phyloP scores from a whole-genome alignment of 179 eudicot species.

The Amaranthus tricolor region DNA sequence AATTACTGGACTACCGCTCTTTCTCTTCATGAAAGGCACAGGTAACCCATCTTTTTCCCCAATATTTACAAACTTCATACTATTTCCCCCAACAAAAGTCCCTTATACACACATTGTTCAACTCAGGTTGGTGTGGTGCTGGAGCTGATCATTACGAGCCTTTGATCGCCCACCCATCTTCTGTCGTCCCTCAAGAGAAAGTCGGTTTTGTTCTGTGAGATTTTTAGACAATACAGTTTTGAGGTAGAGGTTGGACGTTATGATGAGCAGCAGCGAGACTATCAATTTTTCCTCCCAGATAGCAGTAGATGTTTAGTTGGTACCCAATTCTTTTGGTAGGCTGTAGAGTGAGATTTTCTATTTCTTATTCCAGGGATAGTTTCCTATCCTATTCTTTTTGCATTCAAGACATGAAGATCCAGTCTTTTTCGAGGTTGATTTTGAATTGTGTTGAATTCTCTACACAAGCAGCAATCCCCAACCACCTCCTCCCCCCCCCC shows the following conservation, averaged over 20 bases:
- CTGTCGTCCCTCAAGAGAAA: conserved; percentile 60
- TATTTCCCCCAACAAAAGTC: neutral
- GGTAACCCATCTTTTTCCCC: conserved; percentile 32
- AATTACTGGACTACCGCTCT: conserved; percentile 68
- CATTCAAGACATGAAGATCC: conserved; percentile 26
- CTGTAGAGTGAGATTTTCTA: conserved; percentile 28
- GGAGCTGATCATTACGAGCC: conserved; percentile 98
- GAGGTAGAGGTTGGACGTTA: conserved; percentile 36
- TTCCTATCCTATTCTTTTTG: conserved; percentile 30
- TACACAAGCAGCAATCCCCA: conserved; percentile 27
- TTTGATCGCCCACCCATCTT: conserved; percentile 60
- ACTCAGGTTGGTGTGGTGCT: conserved; percentile 89
- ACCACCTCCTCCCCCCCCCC: too few species aligned
- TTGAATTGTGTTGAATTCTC: conserved; percentile 22
- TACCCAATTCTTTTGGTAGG: conserved; percentile 26
- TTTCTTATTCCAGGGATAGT: conserved; percentile 22
- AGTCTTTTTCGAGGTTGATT: conserved; percentile 26
- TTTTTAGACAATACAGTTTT: conserved; percentile 32
- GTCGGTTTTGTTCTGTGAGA: conserved; percentile 73
- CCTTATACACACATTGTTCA: neutral
- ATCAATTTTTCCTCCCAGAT: conserved; percentile 33
- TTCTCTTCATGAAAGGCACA: conserved; percentile 97
- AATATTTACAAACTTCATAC: neutral
- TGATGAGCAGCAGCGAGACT: conserved; percentile 25
- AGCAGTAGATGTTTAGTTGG: conserved; percentile 28